These are phyloP conservation scores for Lipomyces mesembrius DNA, from an alignment of 805 yeast genomes.

Conservation along the genomic window DNA sequence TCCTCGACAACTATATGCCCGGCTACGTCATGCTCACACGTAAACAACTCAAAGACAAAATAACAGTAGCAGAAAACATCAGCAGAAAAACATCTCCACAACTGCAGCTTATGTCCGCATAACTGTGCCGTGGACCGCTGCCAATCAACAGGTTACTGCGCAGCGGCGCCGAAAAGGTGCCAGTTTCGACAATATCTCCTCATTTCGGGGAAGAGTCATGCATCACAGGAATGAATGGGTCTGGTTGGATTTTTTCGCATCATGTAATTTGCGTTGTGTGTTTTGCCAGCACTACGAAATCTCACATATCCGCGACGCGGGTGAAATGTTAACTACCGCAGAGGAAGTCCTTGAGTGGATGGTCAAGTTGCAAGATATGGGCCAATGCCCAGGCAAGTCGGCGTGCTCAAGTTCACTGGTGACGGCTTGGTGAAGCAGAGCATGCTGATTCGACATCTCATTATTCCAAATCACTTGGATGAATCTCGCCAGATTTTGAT, in stretches of 20 bases:
- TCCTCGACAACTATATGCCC: slow-evolving; percentile 37
- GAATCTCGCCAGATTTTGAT: too few relatives aligned
- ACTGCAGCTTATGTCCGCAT: slow-evolving; percentile 37
- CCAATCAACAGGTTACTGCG: slow-evolving; percentile 35
- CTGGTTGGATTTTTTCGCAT: slow-evolving; percentile 39
- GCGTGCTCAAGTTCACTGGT: too few relatives aligned
- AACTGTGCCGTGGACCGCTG: slow-evolving; percentile 35
- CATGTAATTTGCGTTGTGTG: slow-evolving; percentile 38
- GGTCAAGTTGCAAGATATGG: too few relatives aligned
- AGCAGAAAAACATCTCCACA: slow-evolving; percentile 8
- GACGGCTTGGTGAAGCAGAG: too few relatives aligned
- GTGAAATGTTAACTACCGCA: slow-evolving; percentile 38
- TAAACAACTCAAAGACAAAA: slow-evolving; percentile 19
- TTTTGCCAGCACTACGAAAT: slow-evolving; percentile 39
- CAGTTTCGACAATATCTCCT: slow-evolving; percentile 36
- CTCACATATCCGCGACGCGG: slow-evolving; percentile 30
- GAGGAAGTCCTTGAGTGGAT: slow-evolving; percentile 29
- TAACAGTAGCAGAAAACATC: too few relatives aligned
- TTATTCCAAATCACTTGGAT: too few relatives aligned
- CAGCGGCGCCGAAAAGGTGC: slow-evolving; percentile 32
- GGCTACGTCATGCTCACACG: slow-evolving; percentile 19
- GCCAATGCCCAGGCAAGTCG: too few relatives aligned
- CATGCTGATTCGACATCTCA: too few relatives aligned
- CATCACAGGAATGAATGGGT: slow-evolving; percentile 35
- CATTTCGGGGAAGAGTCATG: slow-evolving; percentile 40